phyloP scores from a whole-genome alignment of 2,329 filamentous ascomycete species.

The Colletotrichum trifolii region DNA sequence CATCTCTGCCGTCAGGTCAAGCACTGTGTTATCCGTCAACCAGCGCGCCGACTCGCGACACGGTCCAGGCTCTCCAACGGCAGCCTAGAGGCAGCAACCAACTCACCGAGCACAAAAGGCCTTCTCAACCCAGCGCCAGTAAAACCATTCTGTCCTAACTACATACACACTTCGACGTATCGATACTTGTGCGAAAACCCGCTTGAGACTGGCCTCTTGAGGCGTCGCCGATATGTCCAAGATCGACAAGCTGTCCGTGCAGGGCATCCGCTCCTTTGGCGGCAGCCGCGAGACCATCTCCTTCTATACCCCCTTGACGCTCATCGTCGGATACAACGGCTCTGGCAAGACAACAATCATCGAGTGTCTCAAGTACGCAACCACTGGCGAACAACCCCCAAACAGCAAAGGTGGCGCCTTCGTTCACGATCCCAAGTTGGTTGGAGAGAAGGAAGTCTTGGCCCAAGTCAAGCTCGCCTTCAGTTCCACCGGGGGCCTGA shows the following conservation, averaged over 20 bases:
- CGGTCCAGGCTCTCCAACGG: not conserved
- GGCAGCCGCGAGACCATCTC: constrained; percentile 78
- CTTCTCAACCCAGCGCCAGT: not conserved
- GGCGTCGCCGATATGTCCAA: constrained; percentile 68
- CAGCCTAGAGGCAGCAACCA: constrained; percentile 16
- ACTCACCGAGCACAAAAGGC: constrained; percentile 9
- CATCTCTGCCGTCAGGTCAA: not conserved
- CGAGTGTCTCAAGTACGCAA: constrained; percentile 97
- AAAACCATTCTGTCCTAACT: not conserved
- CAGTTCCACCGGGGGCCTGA: constrained; percentile 78
- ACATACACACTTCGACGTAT: not conserved
- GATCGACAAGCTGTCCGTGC: constrained; percentile 90
- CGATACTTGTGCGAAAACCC: not conserved
- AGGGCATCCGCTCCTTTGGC: constrained; percentile 87
- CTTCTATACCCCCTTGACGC: constrained; percentile 89
- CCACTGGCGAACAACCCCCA: constrained; percentile 91
- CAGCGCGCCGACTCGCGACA: constrained; percentile 2
- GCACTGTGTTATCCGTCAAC: not conserved
- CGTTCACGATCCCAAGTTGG: constrained; percentile 95
- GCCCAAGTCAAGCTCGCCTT: constrained; percentile 94
- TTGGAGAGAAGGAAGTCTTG: constrained; percentile 86
- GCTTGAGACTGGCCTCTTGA: constrained; percentile 19
- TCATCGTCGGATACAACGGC: constrained; percentile 97
- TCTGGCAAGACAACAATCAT: constrained; percentile 99
- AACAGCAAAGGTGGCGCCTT: constrained; percentile 93